These are phyloP conservation scores for Eimeria sp. DNA, from an alignment of 169 alveolate genomes.

Conservation along the genomic window DNA sequence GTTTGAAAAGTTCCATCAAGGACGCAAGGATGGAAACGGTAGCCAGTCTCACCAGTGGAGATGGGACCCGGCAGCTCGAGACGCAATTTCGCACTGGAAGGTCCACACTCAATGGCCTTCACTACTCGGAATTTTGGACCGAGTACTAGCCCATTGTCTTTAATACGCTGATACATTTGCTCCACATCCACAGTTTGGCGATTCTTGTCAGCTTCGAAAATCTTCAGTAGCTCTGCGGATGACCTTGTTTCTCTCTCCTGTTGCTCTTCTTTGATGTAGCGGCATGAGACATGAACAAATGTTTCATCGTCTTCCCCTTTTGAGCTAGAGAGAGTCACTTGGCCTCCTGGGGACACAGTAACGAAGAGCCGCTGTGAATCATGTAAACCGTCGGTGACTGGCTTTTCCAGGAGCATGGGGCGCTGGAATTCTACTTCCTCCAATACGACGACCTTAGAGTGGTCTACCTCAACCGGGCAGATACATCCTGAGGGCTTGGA, in stretches of 20 bases:
- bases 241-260: slow-evolving; percentile 11
- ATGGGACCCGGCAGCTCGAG: slow-evolving; percentile 77
- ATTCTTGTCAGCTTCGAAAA: slow-evolving; percentile 63
- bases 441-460: slow-evolving; percentile 33
- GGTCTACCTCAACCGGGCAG: slow-evolving; percentile 36
- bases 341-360: slow-evolving; percentile 33
- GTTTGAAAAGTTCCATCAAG: slow-evolving; percentile 89
- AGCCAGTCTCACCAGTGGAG: slow-evolving; percentile 86
- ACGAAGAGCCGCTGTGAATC: background rate
- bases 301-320: slow-evolving; percentile 80
- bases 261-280: slow-evolving; percentile 22
- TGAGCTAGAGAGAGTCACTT: slow-evolving; percentile 64
- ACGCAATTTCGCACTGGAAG: slow-evolving; percentile 76
- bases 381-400: slow-evolving; percentile 20
- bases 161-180: slow-evolving; percentile 79
- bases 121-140: slow-evolving; percentile 86
- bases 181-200: slow-evolving; percentile 62
- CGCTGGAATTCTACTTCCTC: slow-evolving; percentile 82
- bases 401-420: slow-evolving; percentile 79
- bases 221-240: slow-evolving; percentile 45
- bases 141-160: slow-evolving; percentile 84
- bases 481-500: slow-evolving; percentile 51
- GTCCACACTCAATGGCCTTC: slow-evolving; percentile 70
- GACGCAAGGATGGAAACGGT: slow-evolving; percentile 87
- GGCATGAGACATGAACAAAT: slow-evolving; percentile 59